Base-by-base conservation (phyloP, 2,329 filamentous ascomycete species). In the Fusarium ambrosium region DNA sequence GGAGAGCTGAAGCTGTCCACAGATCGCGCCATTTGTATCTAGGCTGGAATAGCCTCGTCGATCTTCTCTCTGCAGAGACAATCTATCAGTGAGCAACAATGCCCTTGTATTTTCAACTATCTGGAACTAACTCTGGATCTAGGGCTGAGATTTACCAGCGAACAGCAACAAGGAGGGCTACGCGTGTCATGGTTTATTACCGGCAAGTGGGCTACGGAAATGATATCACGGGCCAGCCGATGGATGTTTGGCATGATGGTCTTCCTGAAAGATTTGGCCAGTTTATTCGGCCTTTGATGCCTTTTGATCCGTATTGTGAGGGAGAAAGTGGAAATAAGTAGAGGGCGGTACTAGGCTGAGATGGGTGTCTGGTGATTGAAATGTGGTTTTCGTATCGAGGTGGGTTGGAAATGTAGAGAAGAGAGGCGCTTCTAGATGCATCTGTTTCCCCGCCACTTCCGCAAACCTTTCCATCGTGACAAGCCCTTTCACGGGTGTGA, bases 221-320 rank as follows among this genome's bases (percentile, higher is more conserved):
- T 60, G 56, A 66, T n/a, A 53, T 66, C 20, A 22, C 32, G 0
- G 56, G 43, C 32, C 56, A 66, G 34, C 41, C 10, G 5, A 14
- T 61, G 8, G 64, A 66, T 51, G 41, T 24, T 13, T 66, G 64
- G 64, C 53, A 66, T 53, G 53, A 53, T 34, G 56, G 64, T 16
- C 39, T 66, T 41, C 43, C 43, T 9, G 64, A 66, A 14, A 61
- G 55, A 41, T 66, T 66, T 16, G 56, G 7, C 10, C 64, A 66
- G 39, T 61, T 66, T 61, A 61, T 66, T 13, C 29, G 64, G 24
- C 64, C 64, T 11, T 39, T 66, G 16, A 51, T 66, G 53, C 64
- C 53, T 14, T 61, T 32, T 22, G 64, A 61, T 32, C 56, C 56
- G n/a, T 55, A 56, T n/a, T 45, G 2, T 36, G 14, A 7, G 5